A percentile compares a stretch with the other conserved stretches of the same genome.
These are phyloP conservation scores for Gnomoniopsis smithogilvyi DNA, from an alignment of 2,329 filamentous ascomycete species.

Conservation along the genomic window DNA sequence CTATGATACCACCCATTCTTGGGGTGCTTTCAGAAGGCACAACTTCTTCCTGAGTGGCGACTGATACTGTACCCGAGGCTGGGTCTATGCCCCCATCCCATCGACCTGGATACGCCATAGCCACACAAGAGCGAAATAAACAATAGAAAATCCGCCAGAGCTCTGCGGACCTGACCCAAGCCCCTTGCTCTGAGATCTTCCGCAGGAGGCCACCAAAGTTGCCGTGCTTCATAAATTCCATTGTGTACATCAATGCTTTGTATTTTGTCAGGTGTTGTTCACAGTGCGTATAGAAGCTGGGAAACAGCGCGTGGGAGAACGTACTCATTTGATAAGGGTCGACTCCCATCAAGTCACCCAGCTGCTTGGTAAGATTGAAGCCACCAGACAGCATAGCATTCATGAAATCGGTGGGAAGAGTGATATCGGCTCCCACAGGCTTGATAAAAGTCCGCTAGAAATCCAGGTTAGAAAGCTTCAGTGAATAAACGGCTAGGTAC, in stretches of 20 bases:
- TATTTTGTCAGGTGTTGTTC: too few relatives aligned
- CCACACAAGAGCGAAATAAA: slow-evolving; percentile 1
- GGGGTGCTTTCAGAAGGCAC: not conserved
- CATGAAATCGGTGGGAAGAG: too few relatives aligned
- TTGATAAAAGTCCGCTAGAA: too few relatives aligned
- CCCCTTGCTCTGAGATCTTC: not conserved
- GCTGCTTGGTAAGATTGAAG: too few relatives aligned
- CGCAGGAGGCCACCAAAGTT: slow-evolving; percentile 3
- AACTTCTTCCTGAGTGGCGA: not conserved
- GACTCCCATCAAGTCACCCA: too few relatives aligned
- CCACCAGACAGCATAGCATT: too few relatives aligned
- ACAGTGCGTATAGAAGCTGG: too few relatives aligned
- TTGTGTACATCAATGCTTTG: not conserved
- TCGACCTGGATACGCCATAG: not conserved
- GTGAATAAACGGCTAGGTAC: too few relatives aligned
- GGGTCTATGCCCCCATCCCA: not conserved
- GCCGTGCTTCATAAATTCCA: slow-evolving; percentile 5
- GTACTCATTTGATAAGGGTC: too few relatives aligned
- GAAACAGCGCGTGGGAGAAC: too few relatives aligned
- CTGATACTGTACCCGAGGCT: not conserved
- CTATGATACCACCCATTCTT: not conserved
- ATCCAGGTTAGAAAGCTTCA: too few relatives aligned
- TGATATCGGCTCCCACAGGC: too few relatives aligned
- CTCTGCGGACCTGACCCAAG: not conserved
- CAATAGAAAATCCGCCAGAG: not conserved